Evolutionary conservation across 352 stramenopile genomes (phyloP).

Genomic region (Phytopythium kandeliae): DNA sequence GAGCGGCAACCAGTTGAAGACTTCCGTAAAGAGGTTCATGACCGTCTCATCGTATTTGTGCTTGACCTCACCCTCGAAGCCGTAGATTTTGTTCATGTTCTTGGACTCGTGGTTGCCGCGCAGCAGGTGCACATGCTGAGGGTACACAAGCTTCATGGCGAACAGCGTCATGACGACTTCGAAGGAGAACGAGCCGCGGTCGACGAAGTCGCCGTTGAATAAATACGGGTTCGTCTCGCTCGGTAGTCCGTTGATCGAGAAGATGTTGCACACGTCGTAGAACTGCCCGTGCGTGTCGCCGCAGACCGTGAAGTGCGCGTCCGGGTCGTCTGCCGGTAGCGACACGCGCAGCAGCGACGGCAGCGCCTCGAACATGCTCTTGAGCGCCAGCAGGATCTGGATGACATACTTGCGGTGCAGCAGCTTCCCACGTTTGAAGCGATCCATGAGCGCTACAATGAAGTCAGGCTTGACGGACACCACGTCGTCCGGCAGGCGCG

Average conservation of each 20-base stretch:
- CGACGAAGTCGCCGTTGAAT: slow-evolving; percentile 99
- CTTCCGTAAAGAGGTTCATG: slow-evolving; percentile 98
- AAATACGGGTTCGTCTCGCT: slow-evolving; percentile 96
- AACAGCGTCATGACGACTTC: slow-evolving; percentile 98
- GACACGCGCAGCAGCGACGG: slow-evolving; percentile 89
- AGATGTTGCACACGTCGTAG: slow-evolving; percentile 99
- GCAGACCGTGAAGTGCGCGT: slow-evolving; percentile 93
- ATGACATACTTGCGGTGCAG: slow-evolving; percentile 98
- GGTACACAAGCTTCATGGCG: slow-evolving; percentile 95
- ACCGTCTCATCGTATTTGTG: slow-evolving; percentile 99
- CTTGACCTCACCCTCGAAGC: slow-evolving; percentile 99
- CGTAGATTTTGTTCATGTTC: slow-evolving; percentile 99
- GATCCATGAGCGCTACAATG: slow-evolving; percentile 90
- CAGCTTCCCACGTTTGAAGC: slow-evolving; percentile 96
- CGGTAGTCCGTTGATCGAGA: slow-evolving; percentile 96
- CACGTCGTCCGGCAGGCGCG: slow-evolving; percentile 52
- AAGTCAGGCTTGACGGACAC: slow-evolving; percentile 76
- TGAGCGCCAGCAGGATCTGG: slow-evolving; percentile 92
- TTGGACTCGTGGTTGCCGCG: slow-evolving; percentile 98
- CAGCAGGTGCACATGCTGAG: slow-evolving; percentile 91
- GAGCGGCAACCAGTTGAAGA: slow-evolving; percentile 97
- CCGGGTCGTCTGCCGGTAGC: slow-evolving; percentile 31
- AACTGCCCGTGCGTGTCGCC: slow-evolving; percentile 99
- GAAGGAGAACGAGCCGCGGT: slow-evolving; percentile 97
- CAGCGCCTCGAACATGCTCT: slow-evolving; percentile 86